Base-by-base conservation (phyloP, 2,329 filamentous ascomycete species). In the Pyricularia pennisetigena region DNA sequence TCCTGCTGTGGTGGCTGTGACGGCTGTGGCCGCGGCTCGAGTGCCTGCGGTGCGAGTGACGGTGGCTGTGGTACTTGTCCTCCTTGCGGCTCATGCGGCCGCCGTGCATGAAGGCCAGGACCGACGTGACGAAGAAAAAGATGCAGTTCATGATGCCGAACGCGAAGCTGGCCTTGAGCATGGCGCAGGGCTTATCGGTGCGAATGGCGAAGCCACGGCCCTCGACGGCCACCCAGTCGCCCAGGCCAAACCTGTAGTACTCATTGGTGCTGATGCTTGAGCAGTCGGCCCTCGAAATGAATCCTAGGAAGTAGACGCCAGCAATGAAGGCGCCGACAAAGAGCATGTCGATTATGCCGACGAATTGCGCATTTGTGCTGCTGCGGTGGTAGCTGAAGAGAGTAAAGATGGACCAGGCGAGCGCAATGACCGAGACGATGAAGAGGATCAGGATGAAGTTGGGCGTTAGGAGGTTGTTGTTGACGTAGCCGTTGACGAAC, bases 151-250 rank as follows among this genome's bases (percentile, higher is more conserved):
- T 96, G 77, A 98, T 97, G 65, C 87, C 93, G 72, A 97, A 89
- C 2, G 93, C 94, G 79, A 93, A 98, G 72, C 83, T 85, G 0
- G 94, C 90, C 85, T 97, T 98, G 75, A 97, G 86, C 92, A 97
- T 95, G 66, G 90, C 86, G 80, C 94, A 98, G 5, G 88, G 87
- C 83, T 94, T 94, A 78, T 92, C 84, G 54, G 88, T 78, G 67
- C 84, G 78, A 59, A 88, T 75, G 61, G 83, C 78, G 69, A 87
- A 83, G 67, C 79, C 79, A 65, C 82, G 82, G 49, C 85, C 77
- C 32, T 79, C 80, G 62, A 86, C 86, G 71, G 79, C 82, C 32
- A 86, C 85, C 70, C 92, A 86, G 14, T 85, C 81, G 14, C 90
- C 90, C 62, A 93, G 82, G 65, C 83, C 82, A 67, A 86, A 76